These are phyloP conservation scores for Sporodiniella umbellata DNA, from an alignment of 371 early-diverging fungal genomes.

Conservation along the genomic window DNA sequence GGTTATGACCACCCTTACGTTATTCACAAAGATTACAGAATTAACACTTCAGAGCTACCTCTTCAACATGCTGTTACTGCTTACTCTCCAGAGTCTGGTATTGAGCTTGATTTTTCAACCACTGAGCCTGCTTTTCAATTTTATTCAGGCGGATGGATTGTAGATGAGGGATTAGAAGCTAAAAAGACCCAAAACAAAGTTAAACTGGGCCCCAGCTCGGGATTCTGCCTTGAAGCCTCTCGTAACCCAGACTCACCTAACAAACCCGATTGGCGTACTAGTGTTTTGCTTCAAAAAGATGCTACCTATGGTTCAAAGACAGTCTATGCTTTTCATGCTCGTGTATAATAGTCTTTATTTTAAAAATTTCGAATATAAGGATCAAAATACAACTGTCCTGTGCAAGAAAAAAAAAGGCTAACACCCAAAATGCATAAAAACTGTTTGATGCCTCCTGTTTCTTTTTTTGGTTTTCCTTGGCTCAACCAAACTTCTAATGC, in stretches of 20 bases:
- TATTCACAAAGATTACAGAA: slow-evolving; percentile 36
- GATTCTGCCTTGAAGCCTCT: slow-evolving; percentile 68
- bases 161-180: slow-evolving; percentile 26
- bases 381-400: slow-evolving; percentile 16
- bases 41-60: slow-evolving; percentile 35
- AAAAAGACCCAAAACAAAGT: slow-evolving; percentile 33
- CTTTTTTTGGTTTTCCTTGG: slow-evolving; percentile 15
- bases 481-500: slow-evolving; percentile 19
- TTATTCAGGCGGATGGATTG: slow-evolving; percentile 69
- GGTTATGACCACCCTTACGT: slow-evolving; percentile 70
- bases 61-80: slow-evolving; percentile 43
- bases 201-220: slow-evolving; percentile 41
- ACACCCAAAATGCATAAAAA: slow-evolving; percentile 4
- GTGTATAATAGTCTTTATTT: slow-evolving; percentile 16
- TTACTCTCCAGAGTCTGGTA: slow-evolving; percentile 58
- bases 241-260: slow-evolving; percentile 71
- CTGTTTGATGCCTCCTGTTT: too few species aligned
- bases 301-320: slow-evolving; percentile 49
- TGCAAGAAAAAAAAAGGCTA: slow-evolving; percentile 7
- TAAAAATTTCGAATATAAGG: slow-evolving; percentile 19
- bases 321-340: slow-evolving; percentile 44
- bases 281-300: slow-evolving; percentile 46
- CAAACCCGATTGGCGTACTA: slow-evolving; percentile 48
- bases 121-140: slow-evolving; percentile 75
- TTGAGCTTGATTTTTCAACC: slow-evolving; percentile 55